Evolutionary conservation across 805 yeast species (phyloP).

Genomic region (Candida tallmaniae): DNA sequence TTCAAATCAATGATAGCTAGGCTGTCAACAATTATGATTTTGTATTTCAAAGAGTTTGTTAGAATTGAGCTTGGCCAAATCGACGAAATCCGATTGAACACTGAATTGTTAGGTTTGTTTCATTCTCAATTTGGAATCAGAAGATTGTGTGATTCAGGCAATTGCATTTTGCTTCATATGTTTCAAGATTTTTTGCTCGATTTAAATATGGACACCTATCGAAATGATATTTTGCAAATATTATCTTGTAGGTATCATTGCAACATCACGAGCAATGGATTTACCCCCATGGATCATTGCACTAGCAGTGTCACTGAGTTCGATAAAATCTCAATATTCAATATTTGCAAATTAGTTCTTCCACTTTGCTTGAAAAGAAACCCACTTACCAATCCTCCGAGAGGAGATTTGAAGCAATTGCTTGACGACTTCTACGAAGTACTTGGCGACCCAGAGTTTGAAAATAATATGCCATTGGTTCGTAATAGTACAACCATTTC

Average conservation of each 20-base stretch:
- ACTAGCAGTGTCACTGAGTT: conserved; percentile 25
- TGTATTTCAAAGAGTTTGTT: conserved; percentile 26
- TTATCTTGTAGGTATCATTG: conserved; percentile 76
- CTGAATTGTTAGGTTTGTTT: conserved; percentile 47
- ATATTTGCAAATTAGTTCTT: conserved; percentile 47
- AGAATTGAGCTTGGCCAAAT: too few species aligned
- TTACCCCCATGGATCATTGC: conserved; percentile 64
- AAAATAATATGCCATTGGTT: conserved; percentile 36
- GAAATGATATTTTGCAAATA: conserved; percentile 70
- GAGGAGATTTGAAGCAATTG: conserved; percentile 67
- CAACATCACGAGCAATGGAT: conserved; percentile 52
- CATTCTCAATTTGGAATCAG: conserved; percentile 74
- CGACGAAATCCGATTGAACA: not conserved
- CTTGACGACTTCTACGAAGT: conserved; percentile 70
- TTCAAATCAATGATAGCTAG: conserved; percentile 44
- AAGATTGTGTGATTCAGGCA: conserved; percentile 61
- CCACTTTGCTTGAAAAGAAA: conserved; percentile 53
- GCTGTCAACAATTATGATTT: conserved; percentile 30
- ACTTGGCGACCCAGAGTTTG: conserved; percentile 59
- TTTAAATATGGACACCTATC: conserved; percentile 41
- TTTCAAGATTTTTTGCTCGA: conserved; percentile 43
- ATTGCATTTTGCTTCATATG: conserved; percentile 58
- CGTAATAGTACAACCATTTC: conserved; percentile 34
- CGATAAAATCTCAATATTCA: conserved; percentile 24
- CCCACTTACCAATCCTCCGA: conserved; percentile 55